Evolutionary conservation across 371 early-diverging fungal genomes (phyloP), one percentile per base, ranked within the genome.

Genomic region (Amoeboaphelidium occidentale): DNA sequence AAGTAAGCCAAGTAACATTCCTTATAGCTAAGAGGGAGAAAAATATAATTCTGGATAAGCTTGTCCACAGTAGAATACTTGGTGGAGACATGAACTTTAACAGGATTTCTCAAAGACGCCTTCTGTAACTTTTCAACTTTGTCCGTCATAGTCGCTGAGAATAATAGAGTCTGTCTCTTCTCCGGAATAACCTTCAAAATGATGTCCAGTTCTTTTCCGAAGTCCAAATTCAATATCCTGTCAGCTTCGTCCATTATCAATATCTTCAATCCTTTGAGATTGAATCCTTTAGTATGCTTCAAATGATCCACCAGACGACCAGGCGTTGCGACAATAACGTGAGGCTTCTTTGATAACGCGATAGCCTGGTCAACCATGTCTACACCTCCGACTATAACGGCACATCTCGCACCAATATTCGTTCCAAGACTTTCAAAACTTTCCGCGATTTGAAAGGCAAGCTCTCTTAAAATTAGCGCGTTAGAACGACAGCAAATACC

Each of bases 281-380:
- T 58, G 2, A 78, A 64, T 6, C 76, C 78, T 24, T 81, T 70
- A 0, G 74, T 53, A 55, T 75, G 77, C 26, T 73, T 67, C 27
- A 97, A 79, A 62, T 86, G 93, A 63, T 96, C 93, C 3, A 80
- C 84, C 32, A 97, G 67, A 39, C 97, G 70, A 0, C 99, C 99
- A 0, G 99, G 98, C 10, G 98, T 97, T 3, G 94, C 97, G 47
- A 99, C 80, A 12, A 99, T 71, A 3, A 97, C 64, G 58, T 99
- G 97, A 0, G 98, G 98, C 43, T 82, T 61, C 44, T 72, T 73
- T 6, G 79, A 64, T 22, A 99, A 67, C 50, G 79, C 83, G 23
- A 88, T 59, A 2, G 89, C 86, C 60, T 97, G 96, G 20, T 63
- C 63, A 72, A 85, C 84, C 90, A 96, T 91, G 58, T 87, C 86